phyloP scores from a whole-genome alignment of 306 rosid species.

The Dryas drummondii region DNA sequence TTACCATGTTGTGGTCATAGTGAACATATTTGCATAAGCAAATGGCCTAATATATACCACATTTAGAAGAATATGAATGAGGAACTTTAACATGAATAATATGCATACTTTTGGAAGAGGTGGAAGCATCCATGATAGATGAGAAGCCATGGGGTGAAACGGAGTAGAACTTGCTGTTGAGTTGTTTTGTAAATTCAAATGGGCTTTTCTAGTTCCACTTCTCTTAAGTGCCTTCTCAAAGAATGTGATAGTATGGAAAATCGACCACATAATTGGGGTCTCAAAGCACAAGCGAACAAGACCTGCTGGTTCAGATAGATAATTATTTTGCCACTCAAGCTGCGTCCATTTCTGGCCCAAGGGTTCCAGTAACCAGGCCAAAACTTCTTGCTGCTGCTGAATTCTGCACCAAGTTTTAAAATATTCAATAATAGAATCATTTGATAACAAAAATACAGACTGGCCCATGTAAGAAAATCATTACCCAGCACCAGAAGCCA shows the following conservation, averaged over 20 bases:
- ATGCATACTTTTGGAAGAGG: constrained; percentile 88
- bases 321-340: constrained; percentile 84
- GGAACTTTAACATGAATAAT: constrained; percentile 28
- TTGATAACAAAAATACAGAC: constrained; percentile 17
- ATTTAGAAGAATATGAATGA: constrained; percentile 18
- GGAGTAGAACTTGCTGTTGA: constrained; percentile 46
- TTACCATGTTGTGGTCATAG: not conserved
- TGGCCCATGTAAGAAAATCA: constrained; percentile 20
- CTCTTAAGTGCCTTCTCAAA: constrained; percentile 99
- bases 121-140: constrained; percentile 91
- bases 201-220: constrained; percentile 78
- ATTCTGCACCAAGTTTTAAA: constrained; percentile 54
- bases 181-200: constrained; percentile 51
- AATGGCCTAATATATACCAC: constrained; percentile 20
- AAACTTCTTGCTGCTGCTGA: constrained; percentile 97
- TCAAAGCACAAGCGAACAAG: constrained; percentile 74
- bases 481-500: constrained; percentile 99
- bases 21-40: not conserved
- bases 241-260: constrained; percentile 84
- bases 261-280: constrained; percentile 81
- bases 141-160: constrained; percentile 82
- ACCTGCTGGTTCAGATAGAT: constrained; percentile 82
- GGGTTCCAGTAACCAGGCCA: constrained; percentile 91
- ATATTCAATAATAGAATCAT: constrained; percentile 15
- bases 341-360: constrained; percentile 85